A percentile compares a stretch with the other conserved stretches of the same genome.
phyloP scores from a whole-genome alignment of 2,329 filamentous ascomycete species.

The Fusarium graminum region DNA sequence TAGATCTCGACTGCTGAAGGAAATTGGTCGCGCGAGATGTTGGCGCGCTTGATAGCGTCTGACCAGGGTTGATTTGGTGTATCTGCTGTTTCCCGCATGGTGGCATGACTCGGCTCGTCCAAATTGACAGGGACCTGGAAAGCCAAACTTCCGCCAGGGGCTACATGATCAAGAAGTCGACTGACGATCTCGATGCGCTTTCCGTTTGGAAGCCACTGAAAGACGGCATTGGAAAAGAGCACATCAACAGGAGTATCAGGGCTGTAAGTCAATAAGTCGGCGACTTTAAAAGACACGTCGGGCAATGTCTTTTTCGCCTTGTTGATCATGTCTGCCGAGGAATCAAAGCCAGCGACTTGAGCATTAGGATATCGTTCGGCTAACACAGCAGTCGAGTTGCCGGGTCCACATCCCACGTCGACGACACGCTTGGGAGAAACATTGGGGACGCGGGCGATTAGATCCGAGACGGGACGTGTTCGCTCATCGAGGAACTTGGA shows the following conservation, averaged over 20 bases:
- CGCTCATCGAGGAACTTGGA: constrained; percentile 67
- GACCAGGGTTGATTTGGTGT: constrained; percentile 57
- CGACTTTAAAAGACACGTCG: constrained; percentile 59
- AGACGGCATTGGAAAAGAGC: constrained; percentile 68
- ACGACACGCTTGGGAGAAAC: constrained; percentile 59
- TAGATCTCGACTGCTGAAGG: constrained; percentile 63
- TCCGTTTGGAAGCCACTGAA: constrained; percentile 66
- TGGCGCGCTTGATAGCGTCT: constrained; percentile 45
- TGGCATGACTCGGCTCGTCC: constrained; percentile 60
- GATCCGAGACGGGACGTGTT: constrained; percentile 65
- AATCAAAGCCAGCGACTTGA: constrained; percentile 65
- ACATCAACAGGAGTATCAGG: constrained; percentile 56
- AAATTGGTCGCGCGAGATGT: constrained; percentile 61
- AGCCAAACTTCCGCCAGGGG: constrained; percentile 63
- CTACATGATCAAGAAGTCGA: constrained; percentile 57
- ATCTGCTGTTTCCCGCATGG: constrained; percentile 60
- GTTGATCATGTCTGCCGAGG: constrained; percentile 67
- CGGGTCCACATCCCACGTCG: constrained; percentile 72
- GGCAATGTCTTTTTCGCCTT: constrained; percentile 60
- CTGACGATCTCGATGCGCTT: constrained; percentile 61
- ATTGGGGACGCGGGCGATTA: constrained; percentile 62
- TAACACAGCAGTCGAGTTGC: constrained; percentile 68
- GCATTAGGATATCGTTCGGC: constrained; percentile 62
- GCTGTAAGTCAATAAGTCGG: constrained; percentile 60
- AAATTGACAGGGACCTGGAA: constrained; percentile 66